A percentile compares a stretch with the other conserved stretches of the same genome.
Evolutionary conservation across 495 filamentous ascomycete species (phyloP).

Genomic region (Aspergillus nidulans): DNA sequence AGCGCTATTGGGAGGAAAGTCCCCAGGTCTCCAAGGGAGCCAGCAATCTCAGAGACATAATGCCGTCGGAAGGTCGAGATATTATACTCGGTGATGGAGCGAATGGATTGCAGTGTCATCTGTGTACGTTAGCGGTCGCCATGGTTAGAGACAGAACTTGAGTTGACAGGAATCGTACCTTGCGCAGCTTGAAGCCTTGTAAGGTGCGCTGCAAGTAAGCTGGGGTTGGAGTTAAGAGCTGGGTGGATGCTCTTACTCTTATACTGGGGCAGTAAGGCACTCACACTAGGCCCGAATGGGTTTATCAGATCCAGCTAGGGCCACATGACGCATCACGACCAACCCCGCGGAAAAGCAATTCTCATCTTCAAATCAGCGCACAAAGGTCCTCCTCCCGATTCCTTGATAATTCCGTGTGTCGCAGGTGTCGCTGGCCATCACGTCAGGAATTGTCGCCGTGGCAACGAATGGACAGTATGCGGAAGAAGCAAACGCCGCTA

Average conservation of each 20-base stretch:
- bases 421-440: too few species aligned
- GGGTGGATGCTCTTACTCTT: neutral
- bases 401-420: too few species aligned
- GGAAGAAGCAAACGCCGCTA: too few species aligned
- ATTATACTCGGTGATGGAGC: constrained; percentile 32
- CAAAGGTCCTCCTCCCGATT: too few species aligned
- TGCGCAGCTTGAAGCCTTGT: neutral
- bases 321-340: neutral
- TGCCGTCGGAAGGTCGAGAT: constrained; percentile 41
- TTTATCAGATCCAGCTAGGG: neutral
- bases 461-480: too few species aligned
- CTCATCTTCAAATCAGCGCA: neutral
- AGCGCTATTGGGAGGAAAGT: constrained; percentile 87
- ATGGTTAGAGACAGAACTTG: neutral
- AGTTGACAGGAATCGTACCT: too few species aligned
- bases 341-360: neutral
- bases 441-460: too few species aligned
- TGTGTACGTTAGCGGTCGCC: neutral
- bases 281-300: neutral
- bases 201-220: neutral
- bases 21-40: constrained; percentile 84
- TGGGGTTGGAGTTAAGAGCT: neutral
- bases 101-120: constrained; percentile 30
- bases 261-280: neutral
- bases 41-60: constrained; percentile 80